phyloP scores from a whole-genome alignment of 2,329 filamentous ascomycete species.

The Pleomassaria siparia region DNA sequence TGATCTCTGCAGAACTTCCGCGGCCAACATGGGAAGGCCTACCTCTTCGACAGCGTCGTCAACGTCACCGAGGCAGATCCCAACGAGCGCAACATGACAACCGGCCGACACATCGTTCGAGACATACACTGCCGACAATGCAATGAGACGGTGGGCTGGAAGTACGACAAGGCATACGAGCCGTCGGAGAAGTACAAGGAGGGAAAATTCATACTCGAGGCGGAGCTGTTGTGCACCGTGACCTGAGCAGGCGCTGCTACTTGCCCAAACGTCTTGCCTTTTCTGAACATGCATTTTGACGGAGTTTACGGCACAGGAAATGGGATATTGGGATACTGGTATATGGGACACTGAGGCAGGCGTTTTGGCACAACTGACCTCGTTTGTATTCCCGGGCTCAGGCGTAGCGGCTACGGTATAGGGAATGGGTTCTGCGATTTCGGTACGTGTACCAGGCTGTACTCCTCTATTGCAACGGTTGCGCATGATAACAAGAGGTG shows the following conservation, averaged over 20 bases:
- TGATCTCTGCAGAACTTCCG: conserved; percentile 76
- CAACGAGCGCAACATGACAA: conserved; percentile 98
- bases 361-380: conserved; percentile 5
- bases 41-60: conserved; percentile 91
- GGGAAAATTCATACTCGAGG: conserved; percentile 95
- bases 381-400: background rate
- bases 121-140: conserved; percentile 92
- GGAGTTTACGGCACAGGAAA: conserved; percentile 22
- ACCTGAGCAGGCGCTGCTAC: conserved; percentile 35
- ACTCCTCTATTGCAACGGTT: background rate
- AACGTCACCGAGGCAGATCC: conserved; percentile 83
- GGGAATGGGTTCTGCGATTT: background rate
- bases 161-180: conserved; percentile 98
- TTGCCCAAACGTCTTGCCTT: background rate
- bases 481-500: conserved; percentile 2
- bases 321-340: conserved; percentile 7
- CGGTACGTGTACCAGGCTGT: conserved; percentile 4
- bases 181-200: conserved; percentile 95
- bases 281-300: conserved; percentile 23
- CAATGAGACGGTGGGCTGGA: conserved; percentile 93
- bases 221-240: conserved; percentile 82
- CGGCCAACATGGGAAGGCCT: conserved; percentile 96
- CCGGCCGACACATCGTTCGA: conserved; percentile 87
- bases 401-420: conserved; percentile 1
- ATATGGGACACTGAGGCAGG: conserved; percentile 1